Base-by-base conservation (phyloP, 495 filamentous ascomycete genomes). In the Rusavskia elegans region DNA sequence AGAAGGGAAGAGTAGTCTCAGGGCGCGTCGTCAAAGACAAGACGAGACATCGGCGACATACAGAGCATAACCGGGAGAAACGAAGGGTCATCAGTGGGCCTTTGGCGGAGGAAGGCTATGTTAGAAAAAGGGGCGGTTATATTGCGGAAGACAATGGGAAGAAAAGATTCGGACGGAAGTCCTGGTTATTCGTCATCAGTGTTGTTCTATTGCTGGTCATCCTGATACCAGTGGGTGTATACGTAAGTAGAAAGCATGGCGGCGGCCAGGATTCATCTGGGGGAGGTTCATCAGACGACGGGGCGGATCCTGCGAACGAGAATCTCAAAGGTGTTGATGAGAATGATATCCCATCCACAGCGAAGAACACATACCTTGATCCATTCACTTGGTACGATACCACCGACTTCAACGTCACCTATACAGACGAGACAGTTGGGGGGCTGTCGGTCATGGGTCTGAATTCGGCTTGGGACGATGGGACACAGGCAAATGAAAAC, bases 331-430 rank as follows among this genome's bases (percentile, higher is more conserved):
- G 71, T 20, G 68, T 89, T 21, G 75, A 74, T 39, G 68, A 74
- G 40, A 69, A 71, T 53, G 75, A 69, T 57, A 83, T 93, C 45
- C 88, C 88, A 4, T 54, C 68, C 11, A 70, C 71, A 19, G 82
- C 80, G 23, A 78, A 82, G 61, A 88, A 86, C 0, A 84, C 84
- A 0, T 78, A 83, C 54, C 69, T 95, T 16, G 92, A 99, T 65
- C 93, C 93, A 0, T 95, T 87, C 55, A 81, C 83, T 13, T 99
- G 93, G 93, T 84, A 84, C 48, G 85, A 95, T 57, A 96, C 90
- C 2, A 77, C 71, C 2, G 89, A 87, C 59, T 94, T 97, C 66
- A 99, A 99, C 61, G 69, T 93, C 51, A 97, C 93, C 0, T 99
- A 90, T 62, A 99, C 93, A 0, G 77, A 80, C 58, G 80, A 75